Evolutionary conservation across 208 protist genomes (phyloP).

Genomic region (Cochliopodium minus): DNA sequence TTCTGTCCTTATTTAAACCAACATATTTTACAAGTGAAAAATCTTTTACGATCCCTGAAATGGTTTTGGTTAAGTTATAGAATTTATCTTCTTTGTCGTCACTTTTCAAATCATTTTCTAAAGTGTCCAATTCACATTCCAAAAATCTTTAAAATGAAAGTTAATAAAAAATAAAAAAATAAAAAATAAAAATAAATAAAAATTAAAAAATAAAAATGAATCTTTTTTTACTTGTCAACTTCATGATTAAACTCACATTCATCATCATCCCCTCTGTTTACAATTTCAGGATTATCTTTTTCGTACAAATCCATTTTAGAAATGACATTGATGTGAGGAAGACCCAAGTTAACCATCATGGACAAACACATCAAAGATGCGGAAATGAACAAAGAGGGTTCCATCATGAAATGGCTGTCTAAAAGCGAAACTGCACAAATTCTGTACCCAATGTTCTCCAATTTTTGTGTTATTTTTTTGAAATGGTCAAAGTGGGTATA

Average conservation of each 20-base stretch:
- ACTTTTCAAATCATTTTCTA: background rate
- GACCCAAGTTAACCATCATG: constrained; percentile 41
- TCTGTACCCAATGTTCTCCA: constrained; percentile 27
- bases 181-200: too few species aligned
- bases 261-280: background rate
- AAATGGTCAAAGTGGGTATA: constrained; percentile 83
- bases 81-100: background rate
- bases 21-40: constrained; percentile 11
- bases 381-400: constrained; percentile 43
- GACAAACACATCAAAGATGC: constrained; percentile 40
- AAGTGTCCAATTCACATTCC: too few species aligned
- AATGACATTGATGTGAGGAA: constrained; percentile 53
- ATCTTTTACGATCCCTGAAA: background rate
- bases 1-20: constrained; percentile 1
- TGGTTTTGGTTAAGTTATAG: background rate
- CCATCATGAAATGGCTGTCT: constrained; percentile 40
- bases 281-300: background rate
- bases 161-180: too few species aligned
- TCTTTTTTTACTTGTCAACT: background rate
- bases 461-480: constrained; percentile 51
- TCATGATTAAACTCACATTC: background rate
- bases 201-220: too few species aligned
- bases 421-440: constrained; percentile 36
- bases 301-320: constrained; percentile 46
- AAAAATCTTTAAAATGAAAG: too few species aligned